Percentiles rank a stretch among this genome's conserved stretches.
Conservation (phyloP, 495 filamentous ascomycete genomes). For the Talaromyces nanjingensis region DNA sequence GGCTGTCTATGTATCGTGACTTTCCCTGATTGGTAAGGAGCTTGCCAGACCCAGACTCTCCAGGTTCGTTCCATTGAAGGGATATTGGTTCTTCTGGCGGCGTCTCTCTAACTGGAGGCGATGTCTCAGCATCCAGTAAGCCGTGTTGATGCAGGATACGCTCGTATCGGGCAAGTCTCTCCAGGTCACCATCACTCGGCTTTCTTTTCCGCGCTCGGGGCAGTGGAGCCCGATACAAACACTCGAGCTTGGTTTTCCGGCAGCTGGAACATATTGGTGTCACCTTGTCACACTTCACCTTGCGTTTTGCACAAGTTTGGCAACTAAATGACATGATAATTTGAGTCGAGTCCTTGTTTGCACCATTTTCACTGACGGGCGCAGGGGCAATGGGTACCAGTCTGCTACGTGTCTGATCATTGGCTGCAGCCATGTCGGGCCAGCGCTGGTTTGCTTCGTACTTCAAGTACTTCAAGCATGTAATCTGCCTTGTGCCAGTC, state of each 20-base stretch:
- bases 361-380: neutral
- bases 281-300: neutral
- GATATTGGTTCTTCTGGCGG: neutral
- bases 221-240: neutral
- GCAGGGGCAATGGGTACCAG: neutral
- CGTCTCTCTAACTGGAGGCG: neutral
- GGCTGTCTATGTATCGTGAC: neutral
- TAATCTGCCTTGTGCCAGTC: neutral
- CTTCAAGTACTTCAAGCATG: neutral
- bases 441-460: neutral
- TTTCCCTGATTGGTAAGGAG: neutral
- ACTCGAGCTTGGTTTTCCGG: neutral
- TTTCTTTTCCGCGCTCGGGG: neutral
- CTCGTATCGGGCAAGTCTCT: neutral
- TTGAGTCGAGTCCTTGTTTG: neutral
- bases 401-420: neutral
- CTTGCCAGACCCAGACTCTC: neutral
- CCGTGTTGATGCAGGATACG: neutral
- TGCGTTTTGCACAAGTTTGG: neutral
- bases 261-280: neutral
- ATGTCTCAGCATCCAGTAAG: neutral
- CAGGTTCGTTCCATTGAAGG: neutral
- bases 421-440: neutral
- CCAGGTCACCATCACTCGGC: neutral
- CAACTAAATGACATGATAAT: neutral